These are phyloP conservation scores for Pulveroboletus sp. DNA, from an alignment of 768 basidiomycete species.

Conservation along the genomic window DNA sequence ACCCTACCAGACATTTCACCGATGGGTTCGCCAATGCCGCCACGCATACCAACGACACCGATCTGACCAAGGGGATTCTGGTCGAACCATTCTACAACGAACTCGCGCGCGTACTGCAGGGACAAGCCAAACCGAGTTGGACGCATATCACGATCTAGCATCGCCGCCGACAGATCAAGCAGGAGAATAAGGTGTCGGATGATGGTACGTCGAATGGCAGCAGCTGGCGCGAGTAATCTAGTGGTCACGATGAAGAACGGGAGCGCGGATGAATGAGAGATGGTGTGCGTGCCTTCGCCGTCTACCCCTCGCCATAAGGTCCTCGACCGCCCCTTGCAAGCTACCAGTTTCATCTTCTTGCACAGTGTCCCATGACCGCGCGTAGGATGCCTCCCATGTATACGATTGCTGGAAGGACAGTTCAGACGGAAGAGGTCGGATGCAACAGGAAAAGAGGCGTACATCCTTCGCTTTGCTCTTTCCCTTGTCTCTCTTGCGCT, in stretches of 20 bases:
- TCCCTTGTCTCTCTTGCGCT: slow-evolving; percentile 51
- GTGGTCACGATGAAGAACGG: slow-evolving; percentile 4
- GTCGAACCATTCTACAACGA: slow-evolving; percentile 96
- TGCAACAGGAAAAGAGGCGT: slow-evolving; percentile 4
- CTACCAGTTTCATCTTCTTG: slow-evolving; percentile 95
- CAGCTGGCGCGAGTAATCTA: slow-evolving; percentile 75
- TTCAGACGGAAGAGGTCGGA: background rate
- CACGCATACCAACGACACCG: slow-evolving; percentile 88
- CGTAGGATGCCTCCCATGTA: slow-evolving; percentile 94
- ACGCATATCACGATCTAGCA: slow-evolving; percentile 95
- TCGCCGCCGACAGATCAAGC: slow-evolving; percentile 86
- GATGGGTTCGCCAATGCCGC: slow-evolving; percentile 85
- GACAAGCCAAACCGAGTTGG: slow-evolving; percentile 91
- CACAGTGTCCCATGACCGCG: slow-evolving; percentile 94
- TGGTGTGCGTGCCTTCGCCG: slow-evolving; percentile 61
- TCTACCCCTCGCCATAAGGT: slow-evolving; percentile 79
- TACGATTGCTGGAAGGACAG: slow-evolving; percentile 60
- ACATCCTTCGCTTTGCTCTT: slow-evolving; percentile 34
- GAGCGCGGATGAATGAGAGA: background rate
- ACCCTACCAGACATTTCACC: slow-evolving; percentile 86
- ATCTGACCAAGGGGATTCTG: slow-evolving; percentile 98
- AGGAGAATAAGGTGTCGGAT: slow-evolving; percentile 92
- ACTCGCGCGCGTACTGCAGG: slow-evolving; percentile 86
- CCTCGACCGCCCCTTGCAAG: slow-evolving; percentile 84
- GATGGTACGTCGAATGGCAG: slow-evolving; percentile 89